A percentile compares a stretch with the other conserved stretches of the same genome.
phyloP scores from a whole-genome alignment of 345 rosid genomes.

The Mallotus nudiflorus region DNA sequence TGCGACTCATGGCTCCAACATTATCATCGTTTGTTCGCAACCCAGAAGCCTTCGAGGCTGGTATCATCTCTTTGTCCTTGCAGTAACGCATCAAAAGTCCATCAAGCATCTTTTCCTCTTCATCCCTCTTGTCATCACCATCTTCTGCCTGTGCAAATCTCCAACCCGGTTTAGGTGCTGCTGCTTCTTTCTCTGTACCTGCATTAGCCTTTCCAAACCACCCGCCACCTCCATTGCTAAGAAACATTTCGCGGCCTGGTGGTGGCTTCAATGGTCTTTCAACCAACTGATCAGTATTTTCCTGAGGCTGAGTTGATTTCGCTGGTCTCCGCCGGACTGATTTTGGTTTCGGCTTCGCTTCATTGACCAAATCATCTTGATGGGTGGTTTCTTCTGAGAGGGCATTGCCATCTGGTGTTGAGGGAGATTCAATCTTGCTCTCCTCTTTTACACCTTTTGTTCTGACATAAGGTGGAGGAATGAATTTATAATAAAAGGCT shows the following conservation, averaged over 20 bases:
- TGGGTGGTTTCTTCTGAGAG: slow-evolving; percentile 19
- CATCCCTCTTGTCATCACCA: slow-evolving; percentile 18
- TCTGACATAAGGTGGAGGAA: slow-evolving; percentile 58
- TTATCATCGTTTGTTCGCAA: slow-evolving; percentile 12
- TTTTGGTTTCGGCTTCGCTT: slow-evolving; percentile 56
- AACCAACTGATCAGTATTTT: background rate
- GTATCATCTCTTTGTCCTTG: slow-evolving; percentile 28
- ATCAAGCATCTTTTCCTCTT: slow-evolving; percentile 41
- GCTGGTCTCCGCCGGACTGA: slow-evolving; percentile 55
- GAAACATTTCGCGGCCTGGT: slow-evolving; percentile 4
- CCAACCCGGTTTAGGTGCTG: slow-evolving; percentile 1
- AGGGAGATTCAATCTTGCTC: slow-evolving; percentile 28
- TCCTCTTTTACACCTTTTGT: slow-evolving; percentile 30
- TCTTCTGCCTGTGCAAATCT: slow-evolving; percentile 3
- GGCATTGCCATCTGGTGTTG: slow-evolving; percentile 13
- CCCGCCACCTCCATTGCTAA: background rate
- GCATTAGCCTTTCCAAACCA: slow-evolving; percentile 7
- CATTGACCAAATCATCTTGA: slow-evolving; percentile 23
- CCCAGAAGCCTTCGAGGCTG: slow-evolving; percentile 18
- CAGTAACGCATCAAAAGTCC: slow-evolving; percentile 42
- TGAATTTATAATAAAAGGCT: slow-evolving; percentile 38
- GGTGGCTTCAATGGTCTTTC: slow-evolving; percentile 28
- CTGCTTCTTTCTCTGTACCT: slow-evolving; percentile 3
- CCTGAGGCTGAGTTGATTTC: slow-evolving; percentile 29
- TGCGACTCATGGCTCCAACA: background rate